These are phyloP conservation scores for Chlorella variabilis DNA, from an alignment of 163 green algal genomes.

Conservation along the genomic window DNA sequence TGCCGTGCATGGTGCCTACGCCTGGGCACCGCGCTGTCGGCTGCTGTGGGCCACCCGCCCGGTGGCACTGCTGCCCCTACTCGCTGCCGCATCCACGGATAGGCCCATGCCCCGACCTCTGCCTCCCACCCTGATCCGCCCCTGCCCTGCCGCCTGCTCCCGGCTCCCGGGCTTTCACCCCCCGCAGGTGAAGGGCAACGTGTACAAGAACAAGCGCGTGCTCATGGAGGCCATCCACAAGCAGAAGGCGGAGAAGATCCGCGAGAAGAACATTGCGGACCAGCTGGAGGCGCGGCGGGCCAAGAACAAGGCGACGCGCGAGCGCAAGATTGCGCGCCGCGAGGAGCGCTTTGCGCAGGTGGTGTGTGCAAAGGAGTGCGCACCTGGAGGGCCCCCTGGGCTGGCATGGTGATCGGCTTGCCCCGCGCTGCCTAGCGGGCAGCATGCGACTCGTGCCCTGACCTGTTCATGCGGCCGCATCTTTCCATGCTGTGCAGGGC, in stretches of 20 bases:
- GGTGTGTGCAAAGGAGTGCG: background rate
- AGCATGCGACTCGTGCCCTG: background rate
- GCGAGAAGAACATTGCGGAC: slow-evolving; percentile 98
- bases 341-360: slow-evolving; percentile 89
- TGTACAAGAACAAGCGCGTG: slow-evolving; percentile 99
- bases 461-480: background rate
- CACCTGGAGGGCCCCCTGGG: background rate
- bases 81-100: no score
- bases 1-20: no score
- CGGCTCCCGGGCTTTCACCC: slow-evolving; percentile 64
- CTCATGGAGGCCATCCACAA: slow-evolving; percentile 99
- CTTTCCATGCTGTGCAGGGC: background rate
- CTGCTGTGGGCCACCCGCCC: no score
- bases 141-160: background rate
- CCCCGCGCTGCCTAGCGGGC: no score
- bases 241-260: slow-evolving; percentile 99
- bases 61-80: no score
- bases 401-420: no score
- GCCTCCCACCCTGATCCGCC: no score
- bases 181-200: slow-evolving; percentile 99
- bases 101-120: no score
- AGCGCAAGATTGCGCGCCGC: slow-evolving; percentile 92
- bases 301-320: slow-evolving; percentile 96
- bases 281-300: slow-evolving; percentile 97
- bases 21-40: no score